Evolutionary conservation across 495 filamentous ascomycete genomes (phyloP), one percentile per base, ranked within the genome.

Genomic region (Podospora sp.): DNA sequence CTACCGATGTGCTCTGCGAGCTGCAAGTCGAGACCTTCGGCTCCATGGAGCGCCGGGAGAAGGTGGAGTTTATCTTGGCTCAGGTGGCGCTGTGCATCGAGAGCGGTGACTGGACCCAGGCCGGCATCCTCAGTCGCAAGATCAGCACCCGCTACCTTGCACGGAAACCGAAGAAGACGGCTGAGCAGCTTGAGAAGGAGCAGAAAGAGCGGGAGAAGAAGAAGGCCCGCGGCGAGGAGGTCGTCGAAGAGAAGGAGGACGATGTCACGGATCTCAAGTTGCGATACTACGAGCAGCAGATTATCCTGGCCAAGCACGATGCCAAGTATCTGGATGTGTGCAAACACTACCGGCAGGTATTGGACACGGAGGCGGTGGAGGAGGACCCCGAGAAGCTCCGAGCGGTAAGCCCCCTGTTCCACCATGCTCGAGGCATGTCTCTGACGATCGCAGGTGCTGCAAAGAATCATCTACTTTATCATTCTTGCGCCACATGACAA

Each of bases 21-120:
- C 85, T 99, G 63, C 95, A 99, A 77, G 95, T 99, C 20, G 95
- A 99, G 84, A 99, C 95, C 0, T 99, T 99, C 73, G 95, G 95
- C 21, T 98, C 95, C 49, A 99, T 99, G 95, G 90, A 91, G 53
- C 85, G 94, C 71, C 88, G 96, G 67, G 95, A 99, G 77, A 99
- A 99, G 90, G 94, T 92, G 14, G 95, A 97, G 72, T 98, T 99
- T 76, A 98, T 99, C 71, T 84, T 99, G 58, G 92, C 94, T 74
- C 95, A 99, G 79, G 94, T 99, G 58, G 87, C 89, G 14, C 83
- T 98, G 60, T 97, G 95, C 83, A 97, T 99, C 74, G 92, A 98
- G 81, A 93, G 89, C 66, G 91, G 89, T 36, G 95, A 99, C 78
- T 99, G 92, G 91, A 95, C 90, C 64, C 95, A 98, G 79, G 96